Conservation (phyloP, 176 grass and related monocot genomes). For the Zoysia japonica region DNA sequence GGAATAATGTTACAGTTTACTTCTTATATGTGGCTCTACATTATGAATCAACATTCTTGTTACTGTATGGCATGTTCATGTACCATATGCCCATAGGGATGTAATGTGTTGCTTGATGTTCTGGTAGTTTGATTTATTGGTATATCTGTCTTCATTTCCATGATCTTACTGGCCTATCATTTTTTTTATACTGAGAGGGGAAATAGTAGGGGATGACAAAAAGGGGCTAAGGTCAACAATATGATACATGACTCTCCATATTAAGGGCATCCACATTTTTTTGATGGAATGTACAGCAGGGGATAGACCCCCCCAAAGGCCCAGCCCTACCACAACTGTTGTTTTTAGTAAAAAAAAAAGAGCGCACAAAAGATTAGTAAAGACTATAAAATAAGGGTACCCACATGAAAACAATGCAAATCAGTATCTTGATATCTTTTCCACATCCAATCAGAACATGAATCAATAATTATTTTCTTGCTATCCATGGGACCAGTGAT, state of each 20-base stretch:
- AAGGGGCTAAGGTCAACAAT: background rate
- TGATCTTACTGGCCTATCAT: no score
- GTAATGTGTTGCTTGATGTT: background rate
- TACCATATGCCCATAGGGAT: background rate
- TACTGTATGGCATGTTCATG: slow-evolving; percentile 13
- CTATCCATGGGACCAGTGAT: no score
- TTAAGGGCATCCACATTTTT: background rate
- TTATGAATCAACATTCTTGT: background rate
- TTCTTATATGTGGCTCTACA: slow-evolving; percentile 7
- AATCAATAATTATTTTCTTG: background rate
- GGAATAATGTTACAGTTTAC: background rate
- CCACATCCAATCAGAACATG: background rate
- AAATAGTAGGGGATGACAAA: no score
- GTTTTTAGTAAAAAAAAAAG: no score
- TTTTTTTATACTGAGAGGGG: no score
- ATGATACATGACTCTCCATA: background rate
- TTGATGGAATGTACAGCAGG: no score
- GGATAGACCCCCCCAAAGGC: no score
- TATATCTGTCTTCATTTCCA: no score
- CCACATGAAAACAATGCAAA: background rate
- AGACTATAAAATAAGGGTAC: no score
- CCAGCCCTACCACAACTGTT: no score
- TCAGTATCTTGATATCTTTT: background rate
- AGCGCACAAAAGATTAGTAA: no score
- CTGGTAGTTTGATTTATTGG: no score